A percentile compares a stretch with the other conserved stretches of the same genome.
Evolutionary conservation across 176 grass and related monocot species (phyloP).

Genomic region (Avena eriantha): DNA sequence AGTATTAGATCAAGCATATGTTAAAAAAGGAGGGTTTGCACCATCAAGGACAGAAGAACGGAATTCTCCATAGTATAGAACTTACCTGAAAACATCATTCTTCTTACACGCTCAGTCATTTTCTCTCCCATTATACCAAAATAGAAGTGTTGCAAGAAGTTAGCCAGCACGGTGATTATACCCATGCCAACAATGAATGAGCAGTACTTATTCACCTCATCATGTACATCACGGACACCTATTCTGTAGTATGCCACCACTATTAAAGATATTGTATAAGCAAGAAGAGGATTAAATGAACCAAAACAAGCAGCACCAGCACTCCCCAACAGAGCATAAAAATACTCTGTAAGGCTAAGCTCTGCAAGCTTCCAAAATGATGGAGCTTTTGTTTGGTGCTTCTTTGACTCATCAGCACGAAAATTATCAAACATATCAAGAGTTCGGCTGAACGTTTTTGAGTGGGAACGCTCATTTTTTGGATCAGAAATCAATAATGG

Average conservation of each 20-base stretch:
- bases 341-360: slow-evolving; percentile 91
- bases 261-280: slow-evolving; percentile 95
- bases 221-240: slow-evolving; percentile 62
- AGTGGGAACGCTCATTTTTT: slow-evolving; percentile 96
- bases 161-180: slow-evolving; percentile 87
- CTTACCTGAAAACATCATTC: slow-evolving; percentile 99
- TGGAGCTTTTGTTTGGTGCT: slow-evolving; percentile 58
- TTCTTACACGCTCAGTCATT: slow-evolving; percentile 97
- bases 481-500: slow-evolving; percentile 94
- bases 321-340: slow-evolving; percentile 94
- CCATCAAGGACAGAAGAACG: neutral
- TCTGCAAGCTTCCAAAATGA: slow-evolving; percentile 93
- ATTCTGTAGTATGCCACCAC: slow-evolving; percentile 91
- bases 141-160: slow-evolving; percentile 99
- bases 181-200: slow-evolving; percentile 90
- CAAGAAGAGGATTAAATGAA: slow-evolving; percentile 98
- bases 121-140: slow-evolving; percentile 99
- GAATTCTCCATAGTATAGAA: neutral
- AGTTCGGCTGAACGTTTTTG: slow-evolving; percentile 93
- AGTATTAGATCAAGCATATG: neutral
- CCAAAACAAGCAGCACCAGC: slow-evolving; percentile 94
- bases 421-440: slow-evolving; percentile 76
- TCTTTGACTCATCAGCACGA: slow-evolving; percentile 48
- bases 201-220: slow-evolving; percentile 88
- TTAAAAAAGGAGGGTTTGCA: neutral